Evolutionary conservation across 768 basidiomycete species (phyloP).

Genomic region (Lactifluus piperatus): DNA sequence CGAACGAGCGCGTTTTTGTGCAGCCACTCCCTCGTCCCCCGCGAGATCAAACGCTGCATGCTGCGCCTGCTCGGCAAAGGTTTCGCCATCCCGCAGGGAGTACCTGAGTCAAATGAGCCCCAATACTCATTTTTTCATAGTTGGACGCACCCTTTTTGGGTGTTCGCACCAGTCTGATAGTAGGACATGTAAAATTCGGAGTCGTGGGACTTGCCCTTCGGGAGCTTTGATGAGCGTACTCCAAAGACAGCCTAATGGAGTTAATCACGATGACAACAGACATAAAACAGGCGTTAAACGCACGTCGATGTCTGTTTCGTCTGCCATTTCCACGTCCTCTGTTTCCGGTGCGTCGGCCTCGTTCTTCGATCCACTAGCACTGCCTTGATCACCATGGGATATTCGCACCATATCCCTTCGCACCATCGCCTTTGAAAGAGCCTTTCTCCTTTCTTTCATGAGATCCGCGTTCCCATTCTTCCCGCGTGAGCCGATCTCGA

Average conservation of each 20-base stretch:
- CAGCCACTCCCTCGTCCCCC: conserved; percentile 61
- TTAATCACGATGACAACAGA: conserved; percentile 27
- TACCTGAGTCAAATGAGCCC: conserved; percentile 44
- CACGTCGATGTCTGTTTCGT: conserved; percentile 72
- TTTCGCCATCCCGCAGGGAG: conserved; percentile 80
- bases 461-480: conserved; percentile 50
- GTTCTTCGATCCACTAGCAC: conserved; percentile 28
- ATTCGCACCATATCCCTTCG: conserved; percentile 34
- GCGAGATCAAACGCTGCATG: conserved; percentile 75
- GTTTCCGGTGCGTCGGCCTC: conserved; percentile 24
- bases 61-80: conserved; percentile 79
- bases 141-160: conserved; percentile 78
- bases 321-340: conserved; percentile 55
- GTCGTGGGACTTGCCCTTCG: conserved; percentile 54
- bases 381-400: conserved; percentile 26
- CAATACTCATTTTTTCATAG: conserved; percentile 11
- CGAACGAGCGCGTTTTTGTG: conserved; percentile 42
- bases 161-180: conserved; percentile 75
- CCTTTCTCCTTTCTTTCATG: conserved; percentile 84
- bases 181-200: conserved; percentile 89
- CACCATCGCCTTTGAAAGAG: conserved; percentile 55
- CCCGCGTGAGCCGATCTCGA: conserved; percentile 78
- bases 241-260: conserved; percentile 27
- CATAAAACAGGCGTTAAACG: conserved; percentile 55
- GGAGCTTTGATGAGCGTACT: conserved; percentile 24